A percentile compares a stretch with the other conserved stretches of the same genome.
Conservation (phyloP, 139 green algal species). For the Desmodesmus armatus region DNA sequence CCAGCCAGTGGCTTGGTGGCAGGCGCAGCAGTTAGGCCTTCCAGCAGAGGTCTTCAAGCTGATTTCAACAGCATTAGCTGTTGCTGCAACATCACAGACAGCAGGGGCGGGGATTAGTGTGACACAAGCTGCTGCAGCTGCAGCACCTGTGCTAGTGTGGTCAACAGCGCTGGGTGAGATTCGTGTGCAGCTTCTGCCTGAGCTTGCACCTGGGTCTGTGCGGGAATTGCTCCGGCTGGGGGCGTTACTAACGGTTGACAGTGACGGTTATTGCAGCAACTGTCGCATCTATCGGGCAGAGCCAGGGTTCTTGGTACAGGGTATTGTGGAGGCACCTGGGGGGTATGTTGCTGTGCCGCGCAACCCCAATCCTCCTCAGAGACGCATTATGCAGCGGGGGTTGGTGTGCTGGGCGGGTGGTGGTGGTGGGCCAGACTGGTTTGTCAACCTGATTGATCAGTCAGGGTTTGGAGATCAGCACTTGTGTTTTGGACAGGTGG, state of each 20-base stretch:
- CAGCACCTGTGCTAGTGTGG: neutral
- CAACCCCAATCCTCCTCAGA: slow-evolving; percentile 49
- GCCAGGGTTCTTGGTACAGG: slow-evolving; percentile 59
- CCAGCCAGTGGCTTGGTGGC: too few relatives aligned
- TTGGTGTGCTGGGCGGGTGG: slow-evolving; percentile 55
- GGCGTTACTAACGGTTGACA: too few relatives aligned
- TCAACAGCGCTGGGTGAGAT: too few relatives aligned
- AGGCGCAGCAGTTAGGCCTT: too few relatives aligned
- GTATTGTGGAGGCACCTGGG: slow-evolving; percentile 36
- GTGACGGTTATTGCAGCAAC: slow-evolving; percentile 37
- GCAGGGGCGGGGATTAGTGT: too few relatives aligned
- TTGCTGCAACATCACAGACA: neutral
- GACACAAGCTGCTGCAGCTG: neutral
- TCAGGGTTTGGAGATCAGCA: neutral
- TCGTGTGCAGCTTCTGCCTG: too few relatives aligned
- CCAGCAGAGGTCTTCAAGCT: too few relatives aligned
- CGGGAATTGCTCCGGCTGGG: too few relatives aligned
- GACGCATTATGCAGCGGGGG: slow-evolving; percentile 46
- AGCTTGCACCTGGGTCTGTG: too few relatives aligned
- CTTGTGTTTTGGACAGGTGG: too few relatives aligned
- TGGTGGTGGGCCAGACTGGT: slow-evolving; percentile 38
- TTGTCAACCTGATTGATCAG: slow-evolving; percentile 4
- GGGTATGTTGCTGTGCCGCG: slow-evolving; percentile 48
- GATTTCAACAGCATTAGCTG: too few relatives aligned
- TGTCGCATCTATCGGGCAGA: slow-evolving; percentile 38